These are phyloP conservation scores for Begonia masoniana DNA, from an alignment of 306 rosid species.

Conservation along the genomic window DNA sequence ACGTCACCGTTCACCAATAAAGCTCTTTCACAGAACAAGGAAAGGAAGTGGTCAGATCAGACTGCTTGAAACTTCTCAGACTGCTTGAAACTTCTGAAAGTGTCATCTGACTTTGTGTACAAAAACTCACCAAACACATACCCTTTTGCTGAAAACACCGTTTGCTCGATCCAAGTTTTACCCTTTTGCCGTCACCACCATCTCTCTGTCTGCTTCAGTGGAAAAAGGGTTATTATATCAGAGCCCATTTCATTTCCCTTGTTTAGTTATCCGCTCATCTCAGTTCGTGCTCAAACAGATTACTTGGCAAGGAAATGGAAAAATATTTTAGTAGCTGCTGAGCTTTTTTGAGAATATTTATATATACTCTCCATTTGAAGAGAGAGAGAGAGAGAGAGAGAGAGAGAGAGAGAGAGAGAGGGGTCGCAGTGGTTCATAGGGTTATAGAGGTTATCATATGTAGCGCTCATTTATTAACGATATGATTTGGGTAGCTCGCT, in stretches of 20 bases:
- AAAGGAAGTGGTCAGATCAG: no score
- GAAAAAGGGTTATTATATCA: conserved; percentile 1
- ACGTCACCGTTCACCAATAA: background rate
- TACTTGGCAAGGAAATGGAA: background rate
- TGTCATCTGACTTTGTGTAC: no score
- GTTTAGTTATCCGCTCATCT: no score
- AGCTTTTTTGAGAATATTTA: conserved; percentile 8
- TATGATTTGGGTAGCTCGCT: background rate
- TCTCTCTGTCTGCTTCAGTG: no score
- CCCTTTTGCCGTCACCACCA: no score
- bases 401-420: background rate
- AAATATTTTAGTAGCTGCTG: conserved; percentile 12
- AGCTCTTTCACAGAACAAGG: background rate
- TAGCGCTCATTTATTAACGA: background rate
- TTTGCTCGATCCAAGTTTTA: no score
- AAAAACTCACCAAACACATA: no score
- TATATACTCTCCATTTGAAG: background rate
- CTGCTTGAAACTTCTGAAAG: no score
- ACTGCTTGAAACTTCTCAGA: no score
- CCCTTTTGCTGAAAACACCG: no score
- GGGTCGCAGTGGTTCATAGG: conserved; percentile 2
- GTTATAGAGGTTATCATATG: conserved; percentile 1
- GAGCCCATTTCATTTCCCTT: no score
- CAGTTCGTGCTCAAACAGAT: background rate
- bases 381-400: background rate